phyloP scores from a whole-genome alignment of 345 rosid species.

The Angophora floribunda region DNA sequence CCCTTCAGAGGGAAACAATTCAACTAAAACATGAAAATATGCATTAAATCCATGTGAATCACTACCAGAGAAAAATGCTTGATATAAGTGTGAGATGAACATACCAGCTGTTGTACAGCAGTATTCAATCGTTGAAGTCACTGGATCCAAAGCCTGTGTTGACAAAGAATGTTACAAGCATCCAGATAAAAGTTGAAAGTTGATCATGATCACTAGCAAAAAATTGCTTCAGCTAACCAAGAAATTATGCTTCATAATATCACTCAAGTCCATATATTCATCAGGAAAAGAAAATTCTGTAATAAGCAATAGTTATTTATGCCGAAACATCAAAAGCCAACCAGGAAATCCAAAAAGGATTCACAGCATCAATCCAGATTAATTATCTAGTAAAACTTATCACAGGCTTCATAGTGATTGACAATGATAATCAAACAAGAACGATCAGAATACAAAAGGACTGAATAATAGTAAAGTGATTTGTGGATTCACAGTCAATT shows the following conservation, averaged over 20 bases:
- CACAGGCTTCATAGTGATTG: neutral
- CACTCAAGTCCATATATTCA: neutral
- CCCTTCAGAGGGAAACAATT: neutral
- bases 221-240: neutral
- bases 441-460: neutral
- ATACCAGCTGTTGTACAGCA: conserved; percentile 88
- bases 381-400: neutral
- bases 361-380: neutral
- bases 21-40: neutral
- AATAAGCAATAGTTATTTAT: neutral
- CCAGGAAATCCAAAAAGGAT: neutral
- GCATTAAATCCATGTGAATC: neutral
- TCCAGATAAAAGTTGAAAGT: neutral
- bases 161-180: neutral
- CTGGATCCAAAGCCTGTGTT: conserved; percentile 63
- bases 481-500: neutral
- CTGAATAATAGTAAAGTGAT: neutral
- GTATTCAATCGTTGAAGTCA: conserved; percentile 70
- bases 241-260: neutral
- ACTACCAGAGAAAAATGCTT: neutral
- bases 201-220: neutral
- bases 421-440: neutral
- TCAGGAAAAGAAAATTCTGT: neutral
- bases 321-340: neutral
- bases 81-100: neutral